These are phyloP conservation scores for Globisporangium orthogonon DNA, from an alignment of 352 stramenopile genomes.

Conservation along the genomic window DNA sequence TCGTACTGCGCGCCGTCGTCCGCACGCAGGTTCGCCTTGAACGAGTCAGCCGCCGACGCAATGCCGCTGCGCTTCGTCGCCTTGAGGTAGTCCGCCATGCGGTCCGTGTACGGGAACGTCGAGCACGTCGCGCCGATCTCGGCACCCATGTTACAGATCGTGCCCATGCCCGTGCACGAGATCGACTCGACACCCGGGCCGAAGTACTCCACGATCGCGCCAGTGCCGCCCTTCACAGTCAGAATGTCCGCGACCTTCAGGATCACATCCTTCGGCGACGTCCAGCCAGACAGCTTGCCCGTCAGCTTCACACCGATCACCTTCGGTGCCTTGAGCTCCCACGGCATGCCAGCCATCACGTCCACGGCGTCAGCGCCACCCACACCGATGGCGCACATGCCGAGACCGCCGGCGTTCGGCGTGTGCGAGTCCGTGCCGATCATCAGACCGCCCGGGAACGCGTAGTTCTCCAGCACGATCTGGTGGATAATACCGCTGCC, in stretches of 20 bases:
- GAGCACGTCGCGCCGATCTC: slow-evolving; percentile 93
- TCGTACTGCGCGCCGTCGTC: slow-evolving; percentile 91
- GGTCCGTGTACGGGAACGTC: slow-evolving; percentile 91
- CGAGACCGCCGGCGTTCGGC: slow-evolving; percentile 89
- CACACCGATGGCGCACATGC: slow-evolving; percentile 92
- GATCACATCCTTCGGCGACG: slow-evolving; percentile 92
- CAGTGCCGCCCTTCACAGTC: slow-evolving; percentile 91
- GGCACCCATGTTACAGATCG: slow-evolving; percentile 95
- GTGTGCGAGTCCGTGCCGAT: slow-evolving; percentile 94
- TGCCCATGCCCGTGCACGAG: slow-evolving; percentile 92
- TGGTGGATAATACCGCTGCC: slow-evolving; percentile 93
- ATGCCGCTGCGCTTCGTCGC: slow-evolving; percentile 87
- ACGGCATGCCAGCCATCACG: slow-evolving; percentile 92
- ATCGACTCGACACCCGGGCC: slow-evolving; percentile 90
- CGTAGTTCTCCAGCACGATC: slow-evolving; percentile 94
- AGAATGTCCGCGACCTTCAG: slow-evolving; percentile 93
- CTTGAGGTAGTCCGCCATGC: slow-evolving; percentile 91
- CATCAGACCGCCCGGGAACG: slow-evolving; percentile 92
- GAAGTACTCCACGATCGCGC: slow-evolving; percentile 93
- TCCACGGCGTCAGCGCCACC: slow-evolving; percentile 90
- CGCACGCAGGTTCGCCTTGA: slow-evolving; percentile 81
- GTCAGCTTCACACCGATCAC: slow-evolving; percentile 93
- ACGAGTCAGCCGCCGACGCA: slow-evolving; percentile 83
- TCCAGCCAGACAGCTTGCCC: slow-evolving; percentile 91
- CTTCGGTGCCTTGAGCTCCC: slow-evolving; percentile 94